Percentiles rank a stretch among this genome's conserved stretches.
phyloP scores from a whole-genome alignment of 164 flowering plant genomes.

The Macadamia tetraphylla region DNA sequence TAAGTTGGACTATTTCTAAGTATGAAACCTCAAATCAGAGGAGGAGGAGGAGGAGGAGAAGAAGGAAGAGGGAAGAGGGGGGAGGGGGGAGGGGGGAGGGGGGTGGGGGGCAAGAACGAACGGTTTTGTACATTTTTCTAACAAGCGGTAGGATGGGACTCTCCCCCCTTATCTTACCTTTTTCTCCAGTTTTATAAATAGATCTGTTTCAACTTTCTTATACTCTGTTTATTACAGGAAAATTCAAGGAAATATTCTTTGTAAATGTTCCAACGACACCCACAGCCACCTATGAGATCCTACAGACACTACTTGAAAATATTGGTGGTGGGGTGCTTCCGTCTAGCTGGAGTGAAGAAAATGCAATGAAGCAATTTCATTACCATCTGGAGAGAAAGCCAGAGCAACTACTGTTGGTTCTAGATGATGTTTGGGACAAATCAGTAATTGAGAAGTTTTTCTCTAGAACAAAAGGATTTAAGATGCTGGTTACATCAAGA shows the following conservation, averaged over 20 bases:
- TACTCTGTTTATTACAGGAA: slow-evolving; percentile 5
- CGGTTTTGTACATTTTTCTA: no score
- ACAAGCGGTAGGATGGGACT: no score
- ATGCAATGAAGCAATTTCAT: slow-evolving; percentile 20
- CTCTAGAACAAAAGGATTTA: slow-evolving; percentile 14
- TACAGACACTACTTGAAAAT: slow-evolving; percentile 11
- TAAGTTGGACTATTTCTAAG: no score
- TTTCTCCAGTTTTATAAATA: background rate
- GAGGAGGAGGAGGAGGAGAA: no score
- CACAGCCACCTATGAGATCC: slow-evolving; percentile 10
- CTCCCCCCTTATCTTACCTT: no score
- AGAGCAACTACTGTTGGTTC: slow-evolving; percentile 22
- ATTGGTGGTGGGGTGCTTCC: background rate
- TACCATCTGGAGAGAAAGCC: slow-evolving; percentile 10
- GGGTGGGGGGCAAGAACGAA: no score
- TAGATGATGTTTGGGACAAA: slow-evolving; percentile 41
- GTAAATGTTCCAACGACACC: slow-evolving; percentile 18
- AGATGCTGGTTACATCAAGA: slow-evolving; percentile 47
- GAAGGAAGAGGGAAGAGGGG: no score
- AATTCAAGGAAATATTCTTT: slow-evolving; percentile 14
- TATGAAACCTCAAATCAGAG: no score
- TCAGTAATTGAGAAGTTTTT: slow-evolving; percentile 24
- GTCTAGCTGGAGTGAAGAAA: slow-evolving; percentile 16
- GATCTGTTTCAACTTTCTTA: background rate
- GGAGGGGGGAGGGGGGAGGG: no score